phyloP scores from a whole-genome alignment of 225 moss, liverwort and hornwort species.

The Asterella californica region DNA sequence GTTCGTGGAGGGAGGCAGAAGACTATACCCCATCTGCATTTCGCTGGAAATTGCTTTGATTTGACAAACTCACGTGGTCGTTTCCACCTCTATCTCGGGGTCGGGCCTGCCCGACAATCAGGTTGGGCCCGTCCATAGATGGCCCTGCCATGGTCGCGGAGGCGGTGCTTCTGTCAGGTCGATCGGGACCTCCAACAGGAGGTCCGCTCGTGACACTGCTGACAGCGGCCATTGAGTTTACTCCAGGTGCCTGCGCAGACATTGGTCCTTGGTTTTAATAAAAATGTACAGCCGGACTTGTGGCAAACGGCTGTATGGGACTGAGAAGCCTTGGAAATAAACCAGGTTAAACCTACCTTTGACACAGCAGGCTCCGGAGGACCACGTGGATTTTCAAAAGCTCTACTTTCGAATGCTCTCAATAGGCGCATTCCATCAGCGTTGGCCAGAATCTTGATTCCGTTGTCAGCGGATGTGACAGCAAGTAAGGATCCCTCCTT shows the following conservation, averaged over 20 bases:
- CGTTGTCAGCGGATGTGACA: constrained; percentile 93
- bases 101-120: constrained; percentile 79
- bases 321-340: not conserved
- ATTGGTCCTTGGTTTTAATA: not conserved
- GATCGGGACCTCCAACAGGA: constrained; percentile 70
- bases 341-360: constrained; percentile 44
- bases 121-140: constrained; percentile 74
- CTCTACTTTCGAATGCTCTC: constrained; percentile 74
- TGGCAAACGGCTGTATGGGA: not conserved
- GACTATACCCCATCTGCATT: constrained; percentile 8
- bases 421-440: constrained; percentile 75
- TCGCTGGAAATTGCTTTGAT: constrained; percentile 14
- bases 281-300: not conserved
- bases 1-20: not conserved
- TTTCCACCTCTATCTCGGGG: constrained; percentile 88
- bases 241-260: constrained; percentile 70
- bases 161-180: constrained; percentile 50
- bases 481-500: constrained; percentile 94
- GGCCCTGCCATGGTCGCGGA: constrained; percentile 75
- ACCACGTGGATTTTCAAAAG: constrained; percentile 67
- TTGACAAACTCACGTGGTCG: constrained; percentile 60
- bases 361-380: constrained; percentile 83
- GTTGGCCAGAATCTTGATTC: constrained; percentile 91
- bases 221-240: constrained; percentile 72
- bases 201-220: constrained; percentile 72